phyloP scores from a whole-genome alignment of 768 basidiomycete species.

The Sarcodon aspratus region DNA sequence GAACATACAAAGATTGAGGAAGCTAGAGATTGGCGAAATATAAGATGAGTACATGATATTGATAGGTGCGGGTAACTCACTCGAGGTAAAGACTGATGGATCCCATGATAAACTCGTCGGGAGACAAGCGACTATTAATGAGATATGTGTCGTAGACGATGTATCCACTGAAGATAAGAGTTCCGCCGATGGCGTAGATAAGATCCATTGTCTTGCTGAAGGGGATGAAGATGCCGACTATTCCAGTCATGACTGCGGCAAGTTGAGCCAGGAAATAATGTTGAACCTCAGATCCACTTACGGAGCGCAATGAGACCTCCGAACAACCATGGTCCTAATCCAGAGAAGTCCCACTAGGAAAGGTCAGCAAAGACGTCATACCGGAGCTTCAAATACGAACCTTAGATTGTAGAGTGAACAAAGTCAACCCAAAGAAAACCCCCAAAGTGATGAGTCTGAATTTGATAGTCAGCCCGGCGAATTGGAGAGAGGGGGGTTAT shows the following conservation, averaged over 20 bases:
- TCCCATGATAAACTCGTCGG: conserved; percentile 90
- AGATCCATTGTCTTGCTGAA: conserved; percentile 77
- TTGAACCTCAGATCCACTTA: conserved; percentile 21
- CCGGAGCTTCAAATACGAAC: conserved; percentile 19
- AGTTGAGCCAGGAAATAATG: conserved; percentile 1
- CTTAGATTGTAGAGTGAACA: conserved; percentile 94
- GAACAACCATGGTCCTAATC: conserved; percentile 86
- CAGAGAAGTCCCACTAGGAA: conserved; percentile 82
- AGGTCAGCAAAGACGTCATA: neutral
- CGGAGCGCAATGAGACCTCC: conserved; percentile 71
- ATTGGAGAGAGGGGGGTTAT: neutral
- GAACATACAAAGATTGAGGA: conserved; percentile 76
- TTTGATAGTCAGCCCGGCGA: neutral
- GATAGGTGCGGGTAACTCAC: conserved; percentile 29
- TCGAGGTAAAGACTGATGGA: conserved; percentile 92
- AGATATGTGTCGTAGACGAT: conserved; percentile 85
- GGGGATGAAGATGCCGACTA: conserved; percentile 81
- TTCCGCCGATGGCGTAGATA: conserved; percentile 65
- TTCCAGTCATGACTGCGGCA: conserved; percentile 56
- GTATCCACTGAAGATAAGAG: conserved; percentile 82
- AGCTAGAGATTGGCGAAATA: conserved; percentile 29
- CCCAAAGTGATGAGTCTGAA: conserved; percentile 76
- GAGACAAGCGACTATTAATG: conserved; percentile 80
- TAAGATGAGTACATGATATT: conserved; percentile 3
- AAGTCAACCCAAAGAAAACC: conserved; percentile 85